Percentiles rank a stretch among this genome's conserved stretches.
Conservation (phyloP, 148 eudicot species). For the Hydrangea macrophylla region DNA sequence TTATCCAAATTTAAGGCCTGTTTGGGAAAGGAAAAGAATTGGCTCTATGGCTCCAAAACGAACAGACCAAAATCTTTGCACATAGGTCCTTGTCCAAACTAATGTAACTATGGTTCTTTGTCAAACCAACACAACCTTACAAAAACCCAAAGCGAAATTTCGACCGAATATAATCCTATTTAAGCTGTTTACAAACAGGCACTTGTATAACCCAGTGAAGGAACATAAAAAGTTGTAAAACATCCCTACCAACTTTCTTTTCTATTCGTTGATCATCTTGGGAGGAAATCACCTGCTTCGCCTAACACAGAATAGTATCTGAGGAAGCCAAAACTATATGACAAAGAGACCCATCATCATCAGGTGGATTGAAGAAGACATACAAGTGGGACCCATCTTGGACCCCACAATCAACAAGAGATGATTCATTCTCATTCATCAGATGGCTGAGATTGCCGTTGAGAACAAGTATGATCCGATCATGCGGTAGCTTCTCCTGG, state of each 20-base stretch:
- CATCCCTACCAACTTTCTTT: background rate
- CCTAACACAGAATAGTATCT: background rate
- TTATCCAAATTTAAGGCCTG: too few relatives aligned
- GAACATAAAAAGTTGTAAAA: too few relatives aligned
- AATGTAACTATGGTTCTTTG: too few relatives aligned
- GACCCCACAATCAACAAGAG: slow-evolving; percentile 36
- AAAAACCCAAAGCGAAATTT: too few relatives aligned
- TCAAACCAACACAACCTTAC: too few relatives aligned
- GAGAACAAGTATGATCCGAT: slow-evolving; percentile 32
- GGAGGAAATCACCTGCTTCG: background rate
- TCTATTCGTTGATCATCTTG: background rate
- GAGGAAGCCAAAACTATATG: background rate
- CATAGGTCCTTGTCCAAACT: too few relatives aligned
- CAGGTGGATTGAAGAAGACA: slow-evolving; percentile 26
- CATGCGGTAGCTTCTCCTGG: slow-evolving; percentile 34
- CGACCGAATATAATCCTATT: too few relatives aligned
- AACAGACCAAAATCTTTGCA: too few relatives aligned
- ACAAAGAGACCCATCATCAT: background rate
- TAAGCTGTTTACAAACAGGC: too few relatives aligned
- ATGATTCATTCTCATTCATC: slow-evolving; percentile 31
- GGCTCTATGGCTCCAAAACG: too few relatives aligned
- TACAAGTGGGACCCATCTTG: slow-evolving; percentile 42
- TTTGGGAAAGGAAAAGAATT: too few relatives aligned
- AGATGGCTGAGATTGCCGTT: background rate
- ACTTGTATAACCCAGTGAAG: too few relatives aligned